phyloP scores from a whole-genome alignment of 2,329 filamentous ascomycete species.

The Stagonosporopsis tanaceti region DNA sequence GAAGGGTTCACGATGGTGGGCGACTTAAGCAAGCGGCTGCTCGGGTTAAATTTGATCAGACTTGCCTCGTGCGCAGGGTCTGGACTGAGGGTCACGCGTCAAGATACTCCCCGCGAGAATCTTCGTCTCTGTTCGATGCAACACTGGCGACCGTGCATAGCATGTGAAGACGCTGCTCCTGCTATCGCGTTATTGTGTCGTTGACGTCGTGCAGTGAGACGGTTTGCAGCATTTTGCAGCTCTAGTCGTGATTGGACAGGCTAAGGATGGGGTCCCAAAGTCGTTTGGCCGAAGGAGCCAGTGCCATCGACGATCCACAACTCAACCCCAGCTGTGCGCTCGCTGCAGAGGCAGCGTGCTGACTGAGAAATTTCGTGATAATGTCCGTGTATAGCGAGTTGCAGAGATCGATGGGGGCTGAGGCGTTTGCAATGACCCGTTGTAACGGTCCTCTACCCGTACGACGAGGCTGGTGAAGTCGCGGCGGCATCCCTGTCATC shows the following conservation, averaged over 20 bases:
- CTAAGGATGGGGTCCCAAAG: constrained; percentile 1
- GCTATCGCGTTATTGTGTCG: constrained; percentile 1
- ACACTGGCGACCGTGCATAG: neutral
- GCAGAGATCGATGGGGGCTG: neutral
- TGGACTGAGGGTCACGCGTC: constrained; percentile 19
- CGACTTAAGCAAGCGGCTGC: constrained; percentile 14
- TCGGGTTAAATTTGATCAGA: constrained; percentile 18
- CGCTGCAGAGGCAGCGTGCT: constrained; percentile 1
- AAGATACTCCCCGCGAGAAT: constrained; percentile 16
- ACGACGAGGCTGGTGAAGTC: constrained; percentile 7
- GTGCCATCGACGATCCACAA: constrained; percentile 6
- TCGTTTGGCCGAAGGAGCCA: constrained; percentile 10
- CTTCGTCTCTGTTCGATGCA: constrained; percentile 10
- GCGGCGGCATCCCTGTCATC: constrained; percentile 6
- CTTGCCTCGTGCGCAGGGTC: constrained; percentile 13
- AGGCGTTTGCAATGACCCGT: neutral
- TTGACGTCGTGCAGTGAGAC: constrained; percentile 1
- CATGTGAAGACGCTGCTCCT: constrained; percentile 12
- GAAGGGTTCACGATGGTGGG: constrained; percentile 5
- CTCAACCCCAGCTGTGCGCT: constrained; percentile 2
- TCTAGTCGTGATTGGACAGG: constrained; percentile 16
- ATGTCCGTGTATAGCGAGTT: neutral
- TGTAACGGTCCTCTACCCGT: neutral
- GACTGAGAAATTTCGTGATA: neutral
- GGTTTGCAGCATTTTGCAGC: neutral